These are phyloP conservation scores for Gloeophyllum trabeum DNA, from an alignment of 768 basidiomycete species.

Conservation along the genomic window DNA sequence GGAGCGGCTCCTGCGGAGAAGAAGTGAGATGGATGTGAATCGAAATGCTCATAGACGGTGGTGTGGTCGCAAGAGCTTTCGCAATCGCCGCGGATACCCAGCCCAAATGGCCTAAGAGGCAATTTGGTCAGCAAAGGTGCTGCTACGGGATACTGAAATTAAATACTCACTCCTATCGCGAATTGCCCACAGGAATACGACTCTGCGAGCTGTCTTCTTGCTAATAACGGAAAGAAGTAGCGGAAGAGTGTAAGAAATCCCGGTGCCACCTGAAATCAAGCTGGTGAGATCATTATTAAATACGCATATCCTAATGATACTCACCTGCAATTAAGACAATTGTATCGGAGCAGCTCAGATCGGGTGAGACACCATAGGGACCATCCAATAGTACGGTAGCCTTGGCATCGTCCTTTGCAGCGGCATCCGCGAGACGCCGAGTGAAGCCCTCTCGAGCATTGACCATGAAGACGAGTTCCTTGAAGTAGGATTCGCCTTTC, in stretches of 20 bases:
- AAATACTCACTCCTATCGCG: neutral
- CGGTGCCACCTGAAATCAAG: neutral
- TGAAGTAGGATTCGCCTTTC: neutral
- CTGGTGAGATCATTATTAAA: neutral
- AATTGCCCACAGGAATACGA: neutral
- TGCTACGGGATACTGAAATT: neutral
- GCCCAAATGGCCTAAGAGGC: neutral
- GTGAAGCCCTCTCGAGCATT: neutral
- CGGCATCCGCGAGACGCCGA: neutral
- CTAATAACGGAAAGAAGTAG: neutral
- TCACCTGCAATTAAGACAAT: neutral
- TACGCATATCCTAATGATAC: neutral
- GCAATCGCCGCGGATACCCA: neutral
- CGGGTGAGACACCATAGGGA: neutral
- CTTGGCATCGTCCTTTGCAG: neutral
- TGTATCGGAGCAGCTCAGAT: neutral
- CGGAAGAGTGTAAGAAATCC: neutral
- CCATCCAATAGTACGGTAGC: neutral
- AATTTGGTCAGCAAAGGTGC: neutral
- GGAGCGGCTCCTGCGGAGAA: neutral
- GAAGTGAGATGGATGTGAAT: neutral
- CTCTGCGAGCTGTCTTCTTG: neutral
- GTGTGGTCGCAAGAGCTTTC: neutral
- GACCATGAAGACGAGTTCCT: neutral
- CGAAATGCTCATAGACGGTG: neutral